Evolutionary conservation across 1,284 basidiomycete species (phyloP), one percentile per base, ranked within the genome.

Genomic region (Calocybe gambosa): DNA sequence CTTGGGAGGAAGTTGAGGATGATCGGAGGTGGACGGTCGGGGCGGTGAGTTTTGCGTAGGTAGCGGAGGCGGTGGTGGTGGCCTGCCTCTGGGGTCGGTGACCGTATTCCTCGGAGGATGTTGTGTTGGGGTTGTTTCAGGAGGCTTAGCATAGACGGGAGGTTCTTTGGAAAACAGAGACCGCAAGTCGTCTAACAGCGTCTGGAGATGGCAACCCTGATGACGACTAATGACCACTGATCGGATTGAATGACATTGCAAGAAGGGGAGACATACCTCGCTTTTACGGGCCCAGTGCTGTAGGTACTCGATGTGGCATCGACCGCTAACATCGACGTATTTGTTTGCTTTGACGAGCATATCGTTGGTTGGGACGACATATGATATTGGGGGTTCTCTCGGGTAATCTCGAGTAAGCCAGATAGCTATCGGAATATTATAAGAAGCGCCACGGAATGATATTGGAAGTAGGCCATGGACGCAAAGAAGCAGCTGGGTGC

Each of bases 401-500:
- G 93, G 93, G 60, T 91, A 95, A 36, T 89, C 85, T 50, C 78
- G 76, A 4, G 89, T 77, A 36, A 96, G 57, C 95, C 95, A 99
- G 52, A 96, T 57, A 12, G 89, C 80, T 57, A 99, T 67, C 1
- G 96, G 95, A 55, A 99, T 98, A 64, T 99, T 91, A 72, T 99
- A 99, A 0, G 85, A 77, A 0, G 80, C 69, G 3, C 74, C 71
- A 42, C 85, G 79, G 67, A 83, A 97, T 0, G 75, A 64, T 54
- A 99, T 94, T 1, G 93, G 94, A 0, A 99, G 73, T 0, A 97
- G 82, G 8, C 96, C 96, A 57, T 94, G 88, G 1, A 97, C 58
- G 49, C 88, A 92, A 48, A 99, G 80, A 12, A 99, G 77, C 6
- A 98, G 76, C 58, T 93, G 89, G 0, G 91, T 86, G 31, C 94